Evolutionary conservation across 345 rosid genomes (phyloP), one percentile per base, ranked within the genome.

Genomic region (Hevea brasiliensis): DNA sequence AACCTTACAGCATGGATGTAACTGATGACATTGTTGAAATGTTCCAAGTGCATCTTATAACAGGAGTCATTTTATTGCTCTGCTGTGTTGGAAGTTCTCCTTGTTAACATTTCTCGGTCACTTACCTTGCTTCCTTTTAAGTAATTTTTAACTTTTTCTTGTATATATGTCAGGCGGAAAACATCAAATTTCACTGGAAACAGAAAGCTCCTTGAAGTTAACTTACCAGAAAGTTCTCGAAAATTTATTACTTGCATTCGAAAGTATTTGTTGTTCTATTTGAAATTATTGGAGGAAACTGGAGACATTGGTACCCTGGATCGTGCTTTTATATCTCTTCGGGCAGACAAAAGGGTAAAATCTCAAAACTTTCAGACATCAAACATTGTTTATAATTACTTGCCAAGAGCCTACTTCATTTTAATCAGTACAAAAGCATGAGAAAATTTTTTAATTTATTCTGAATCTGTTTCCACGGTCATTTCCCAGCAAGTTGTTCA

Each of bases 231-330:
- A 85, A 95, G 98, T 80, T 95, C 98, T 17, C 86, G 99, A 72
- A 92, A 95, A 72, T 95, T 95, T 85, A 95, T 95, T 76, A 92
- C 99, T 29, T 89, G 99, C 84, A 92, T 95, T 70, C 80, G 99
- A 69, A 95, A 90, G 72, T 92, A 90, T 85, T 76, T 92, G 70
- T 72, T 95, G 79, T 92, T 95, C 76, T 94, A 94, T 82, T 82
- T 95, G 89, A 90, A 83, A 78, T 81, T 92, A 45, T 75, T 95
- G 92, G 98, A 95, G 85, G 97, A 90, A 84, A 85, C 96, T 64
- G 87, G 89, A 79, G 99, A 94, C 41, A 73, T 84, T 71, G 80
- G 82, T 79, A 90, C 89, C 18, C 92, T 95, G 76, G 99, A 95
- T 75, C 92, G 96, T 67, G 96, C 98, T 65, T 89, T 86, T 83